Evolutionary conservation across 148 eudicot genomes (phyloP).

Genomic region (Vaccinium vitisidaea): DNA sequence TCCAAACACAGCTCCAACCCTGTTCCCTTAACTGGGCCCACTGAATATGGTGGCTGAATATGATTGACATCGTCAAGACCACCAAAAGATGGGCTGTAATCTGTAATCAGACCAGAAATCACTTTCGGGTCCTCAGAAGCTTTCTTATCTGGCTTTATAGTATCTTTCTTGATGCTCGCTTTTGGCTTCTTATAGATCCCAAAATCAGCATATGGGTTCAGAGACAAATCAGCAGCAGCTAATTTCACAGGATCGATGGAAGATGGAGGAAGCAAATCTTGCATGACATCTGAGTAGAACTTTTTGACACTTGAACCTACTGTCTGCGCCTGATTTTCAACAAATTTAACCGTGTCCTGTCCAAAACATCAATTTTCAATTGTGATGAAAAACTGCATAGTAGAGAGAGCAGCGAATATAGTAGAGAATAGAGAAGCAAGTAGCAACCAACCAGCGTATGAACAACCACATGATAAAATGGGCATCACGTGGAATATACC

Average conservation of each 20-base stretch:
- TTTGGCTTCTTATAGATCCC: conserved; percentile 33
- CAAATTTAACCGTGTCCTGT: conserved; percentile 74
- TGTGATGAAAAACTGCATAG: conserved; percentile 1
- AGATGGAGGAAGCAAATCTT: conserved; percentile 56
- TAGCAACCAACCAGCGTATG: background rate
- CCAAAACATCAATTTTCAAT: conserved; percentile 11
- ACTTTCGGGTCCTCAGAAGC: conserved; percentile 21
- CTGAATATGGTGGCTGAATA: conserved; percentile 7
- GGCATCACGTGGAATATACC: background rate
- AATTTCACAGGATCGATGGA: conserved; percentile 46
- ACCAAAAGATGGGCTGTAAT: conserved; percentile 7
- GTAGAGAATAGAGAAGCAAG: background rate
- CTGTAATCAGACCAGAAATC: conserved; percentile 17
- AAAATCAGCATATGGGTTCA: conserved; percentile 35
- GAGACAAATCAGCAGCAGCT: conserved; percentile 35
- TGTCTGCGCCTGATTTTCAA: conserved; percentile 68
- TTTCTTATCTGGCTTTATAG: conserved; percentile 23
- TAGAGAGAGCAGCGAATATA: background rate
- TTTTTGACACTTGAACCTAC: conserved; percentile 77
- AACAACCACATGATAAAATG: background rate
- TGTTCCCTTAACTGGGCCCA: conserved; percentile 8
- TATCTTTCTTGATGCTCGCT: conserved; percentile 27
- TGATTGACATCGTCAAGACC: conserved; percentile 12
- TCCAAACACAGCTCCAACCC: conserved; percentile 10
- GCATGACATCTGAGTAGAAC: conserved; percentile 69